Evolutionary conservation across 345 rosid species (phyloP).

Genomic region (Sapria himalayana): DNA sequence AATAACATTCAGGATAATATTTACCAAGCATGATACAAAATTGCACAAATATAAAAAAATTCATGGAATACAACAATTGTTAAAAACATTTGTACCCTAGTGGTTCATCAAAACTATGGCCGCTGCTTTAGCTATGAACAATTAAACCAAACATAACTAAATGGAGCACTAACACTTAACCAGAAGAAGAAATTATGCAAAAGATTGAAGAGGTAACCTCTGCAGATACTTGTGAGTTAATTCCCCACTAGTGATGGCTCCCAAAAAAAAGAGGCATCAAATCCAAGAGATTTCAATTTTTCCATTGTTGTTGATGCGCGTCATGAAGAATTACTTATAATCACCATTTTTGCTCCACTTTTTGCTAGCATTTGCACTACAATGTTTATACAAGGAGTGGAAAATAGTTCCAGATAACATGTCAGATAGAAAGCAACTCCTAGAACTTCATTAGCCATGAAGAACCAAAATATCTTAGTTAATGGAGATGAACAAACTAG

Average conservation of each 20-base stretch:
- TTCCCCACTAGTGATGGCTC: slow-evolving; percentile 89
- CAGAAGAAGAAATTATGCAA: too few species aligned
- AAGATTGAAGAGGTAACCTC: slow-evolving; percentile 19
- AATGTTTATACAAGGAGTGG: slow-evolving; percentile 10
- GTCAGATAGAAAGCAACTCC: not conserved
- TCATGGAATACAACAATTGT: too few species aligned
- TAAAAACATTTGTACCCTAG: too few species aligned
- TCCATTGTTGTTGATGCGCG: slow-evolving; percentile 67
- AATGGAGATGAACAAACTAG: slow-evolving; percentile 32
- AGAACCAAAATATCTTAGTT: slow-evolving; percentile 9
- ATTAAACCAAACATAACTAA: too few species aligned
- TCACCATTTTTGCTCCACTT: slow-evolving; percentile 60
- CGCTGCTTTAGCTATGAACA: too few species aligned
- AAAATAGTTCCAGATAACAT: slow-evolving; percentile 1
- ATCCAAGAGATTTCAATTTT: slow-evolving; percentile 67
- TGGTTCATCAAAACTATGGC: too few species aligned
- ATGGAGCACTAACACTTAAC: too few species aligned
- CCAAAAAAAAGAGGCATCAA: slow-evolving; percentile 73
- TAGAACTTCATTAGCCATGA: not conserved
- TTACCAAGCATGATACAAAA: too few species aligned
- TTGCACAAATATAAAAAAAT: too few species aligned
- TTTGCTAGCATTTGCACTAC: slow-evolving; percentile 58
- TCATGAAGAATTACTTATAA: slow-evolving; percentile 81
- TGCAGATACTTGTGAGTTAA: slow-evolving; percentile 60
- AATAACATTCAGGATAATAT: too few species aligned